These are phyloP conservation scores for Verticillium klebahnii DNA, from an alignment of 2,329 filamentous ascomycete genomes.

Conservation along the genomic window DNA sequence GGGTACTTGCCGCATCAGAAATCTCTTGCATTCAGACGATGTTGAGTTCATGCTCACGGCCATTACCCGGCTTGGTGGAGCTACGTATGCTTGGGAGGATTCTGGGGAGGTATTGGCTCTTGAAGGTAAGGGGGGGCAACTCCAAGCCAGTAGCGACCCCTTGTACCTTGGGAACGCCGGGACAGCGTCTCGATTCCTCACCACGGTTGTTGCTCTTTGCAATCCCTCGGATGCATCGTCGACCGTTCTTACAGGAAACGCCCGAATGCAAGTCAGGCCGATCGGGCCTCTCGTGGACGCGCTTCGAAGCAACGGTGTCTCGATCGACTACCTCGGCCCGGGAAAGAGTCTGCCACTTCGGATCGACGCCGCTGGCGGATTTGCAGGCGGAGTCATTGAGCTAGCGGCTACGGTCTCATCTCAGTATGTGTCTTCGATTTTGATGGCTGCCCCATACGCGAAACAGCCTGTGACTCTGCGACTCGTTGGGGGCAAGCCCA, in stretches of 20 bases:
- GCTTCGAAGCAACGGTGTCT: conserved; percentile 79
- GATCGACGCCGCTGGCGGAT: conserved; percentile 76
- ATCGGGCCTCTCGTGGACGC: conserved; percentile 93
- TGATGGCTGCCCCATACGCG: conserved; percentile 96
- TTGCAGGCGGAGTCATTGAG: conserved; percentile 83
- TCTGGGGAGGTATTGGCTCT: conserved; percentile 89
- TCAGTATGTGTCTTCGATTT: conserved; percentile 95
- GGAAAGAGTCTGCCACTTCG: conserved; percentile 79
- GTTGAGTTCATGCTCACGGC: conserved; percentile 96
- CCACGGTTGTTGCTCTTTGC: conserved; percentile 84
- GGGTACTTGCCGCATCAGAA: conserved; percentile 83
- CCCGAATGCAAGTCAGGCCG: conserved; percentile 91
- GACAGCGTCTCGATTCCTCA: conserved; percentile 91
- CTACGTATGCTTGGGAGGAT: conserved; percentile 89
- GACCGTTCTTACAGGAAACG: conserved; percentile 86
- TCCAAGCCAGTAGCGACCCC: conserved; percentile 69
- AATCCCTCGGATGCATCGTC: conserved; percentile 58
- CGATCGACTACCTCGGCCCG: conserved; percentile 79
- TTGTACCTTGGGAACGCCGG: conserved; percentile 96
- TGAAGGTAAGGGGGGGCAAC: conserved; percentile 80
- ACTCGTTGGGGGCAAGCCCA: conserved; percentile 92
- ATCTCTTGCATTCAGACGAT: conserved; percentile 92
- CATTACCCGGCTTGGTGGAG: conserved; percentile 78
- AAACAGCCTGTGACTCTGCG: conserved; percentile 88
- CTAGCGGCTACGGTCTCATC: conserved; percentile 94